Evolutionary conservation across 106 monocot genomes (phyloP).

Genomic region (Dendrobium catenatum): DNA sequence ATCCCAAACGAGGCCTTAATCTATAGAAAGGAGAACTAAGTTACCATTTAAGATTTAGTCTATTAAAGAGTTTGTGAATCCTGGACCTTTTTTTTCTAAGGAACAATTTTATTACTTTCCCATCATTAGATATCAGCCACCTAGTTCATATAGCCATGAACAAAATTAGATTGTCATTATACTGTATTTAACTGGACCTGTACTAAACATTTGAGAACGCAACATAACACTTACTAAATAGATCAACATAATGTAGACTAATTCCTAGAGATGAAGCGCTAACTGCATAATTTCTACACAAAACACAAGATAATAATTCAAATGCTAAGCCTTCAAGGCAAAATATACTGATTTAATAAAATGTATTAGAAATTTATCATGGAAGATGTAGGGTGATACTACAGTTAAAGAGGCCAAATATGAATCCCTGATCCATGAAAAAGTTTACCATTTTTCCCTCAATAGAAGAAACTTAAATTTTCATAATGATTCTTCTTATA

Average conservation of each 20-base stretch:
- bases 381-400: not conserved
- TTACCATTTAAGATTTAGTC: not conserved
- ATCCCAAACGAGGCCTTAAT: too few relatives aligned
- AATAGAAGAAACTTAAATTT: not conserved
- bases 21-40: not conserved
- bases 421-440: not conserved
- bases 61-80: not conserved
- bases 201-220: not conserved
- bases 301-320: not conserved
- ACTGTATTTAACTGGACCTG: not conserved
- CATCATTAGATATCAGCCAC: not conserved
- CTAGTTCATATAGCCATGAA: not conserved
- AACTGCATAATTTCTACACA: not conserved
- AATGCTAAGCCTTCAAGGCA: not conserved
- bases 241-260: not conserved
- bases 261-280: not conserved
- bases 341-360: not conserved
- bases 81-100: not conserved
- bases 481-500: not conserved
- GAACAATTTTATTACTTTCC: not conserved
- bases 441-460: not conserved
- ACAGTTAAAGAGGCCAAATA: not conserved
- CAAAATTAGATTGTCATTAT: not conserved
- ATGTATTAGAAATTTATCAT: not conserved
- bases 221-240: not conserved